Evolutionary conservation across 139 green algal genomes (phyloP), one percentile per base, ranked within the genome.

Genomic region (Chlamydomonas sp.): DNA sequence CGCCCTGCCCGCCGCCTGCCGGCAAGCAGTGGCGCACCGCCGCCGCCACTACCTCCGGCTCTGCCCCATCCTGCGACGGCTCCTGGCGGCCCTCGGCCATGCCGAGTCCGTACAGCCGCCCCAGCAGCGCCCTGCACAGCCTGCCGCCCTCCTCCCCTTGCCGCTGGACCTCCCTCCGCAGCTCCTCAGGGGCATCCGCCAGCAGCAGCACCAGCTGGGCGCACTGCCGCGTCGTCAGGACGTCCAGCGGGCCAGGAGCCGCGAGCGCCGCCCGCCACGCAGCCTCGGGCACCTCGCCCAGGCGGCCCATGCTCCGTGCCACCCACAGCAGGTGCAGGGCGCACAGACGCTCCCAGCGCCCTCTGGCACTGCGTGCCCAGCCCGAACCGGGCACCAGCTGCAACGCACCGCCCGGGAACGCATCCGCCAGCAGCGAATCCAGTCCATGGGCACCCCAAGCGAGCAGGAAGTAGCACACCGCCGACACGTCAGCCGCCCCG

Each of bases 291-390:
- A 49, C 31, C 31, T 49, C 31, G n/a, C 9, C 7, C 58, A 8
- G 60, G n/a, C n/a, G n/a, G 31, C 31, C 31, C n/a, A 58, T 6
- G 9, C 75, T 5, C 57, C 15, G 58, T 9, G 2, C 14, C 57
- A 79, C 8, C 75, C 75, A 79, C 14, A 79, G 75, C 75, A 57
- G 75, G 57, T 79, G 75, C 75, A 79, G 75, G 8, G 75, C 57
- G 5, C 9, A 8, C 1, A 79, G 5, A 31, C 4, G 69, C 69
- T 7, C 7, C 5, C 69, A 16, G 14, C 69, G 15, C n/a, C 14
- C 69, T 31, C 69, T 5, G 7, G 69, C 69, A 5, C 10, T 75
- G 69, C 69, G 10, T 12, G 5, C 73, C 5, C n/a, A 7, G n/a
- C 73, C n/a, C 15, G n/a, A 5, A 6, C 6, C n/a, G 20, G 5